These are phyloP conservation scores for Lentinula lateritia DNA, from an alignment of 768 basidiomycete genomes.

Conservation along the genomic window DNA sequence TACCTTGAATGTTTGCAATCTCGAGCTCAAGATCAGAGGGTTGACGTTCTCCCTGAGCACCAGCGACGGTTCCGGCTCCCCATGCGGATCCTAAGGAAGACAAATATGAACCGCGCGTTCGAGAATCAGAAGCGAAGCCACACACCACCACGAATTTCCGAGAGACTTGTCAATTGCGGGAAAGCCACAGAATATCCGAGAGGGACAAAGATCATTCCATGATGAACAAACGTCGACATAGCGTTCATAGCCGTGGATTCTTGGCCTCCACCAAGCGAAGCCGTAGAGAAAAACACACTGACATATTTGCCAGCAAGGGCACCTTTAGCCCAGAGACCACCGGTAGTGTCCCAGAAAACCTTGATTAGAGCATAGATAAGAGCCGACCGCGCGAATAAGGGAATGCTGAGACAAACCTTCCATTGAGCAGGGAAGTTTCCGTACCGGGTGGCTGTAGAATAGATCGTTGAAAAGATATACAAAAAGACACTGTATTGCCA, in stretches of 20 bases:
- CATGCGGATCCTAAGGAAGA: slow-evolving; percentile 55
- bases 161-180: slow-evolving; percentile 32
- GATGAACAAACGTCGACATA: slow-evolving; percentile 61
- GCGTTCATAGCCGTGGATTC: slow-evolving; percentile 48
- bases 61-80: slow-evolving; percentile 67
- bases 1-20: background rate
- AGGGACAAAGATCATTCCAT: slow-evolving; percentile 70
- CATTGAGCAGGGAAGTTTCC: slow-evolving; percentile 78
- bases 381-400: background rate
- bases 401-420: slow-evolving; percentile 41
- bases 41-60: slow-evolving; percentile 36
- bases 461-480: background rate
- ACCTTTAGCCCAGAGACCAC: slow-evolving; percentile 56
- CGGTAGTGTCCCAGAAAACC: slow-evolving; percentile 76
- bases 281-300: slow-evolving; percentile 69
- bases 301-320: slow-evolving; percentile 71
- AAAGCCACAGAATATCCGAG: slow-evolving; percentile 59
- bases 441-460: slow-evolving; percentile 27
- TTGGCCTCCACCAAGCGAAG: slow-evolving; percentile 77
- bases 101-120: background rate
- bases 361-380: slow-evolving; percentile 15
- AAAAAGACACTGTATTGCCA: slow-evolving; percentile 24
- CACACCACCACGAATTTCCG: slow-evolving; percentile 56
- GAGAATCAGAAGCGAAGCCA: slow-evolving; percentile 7
- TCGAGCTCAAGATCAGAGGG: slow-evolving; percentile 43